Evolutionary conservation across 2,329 filamentous ascomycete species (phyloP).

Genomic region (Xylaria sp.): DNA sequence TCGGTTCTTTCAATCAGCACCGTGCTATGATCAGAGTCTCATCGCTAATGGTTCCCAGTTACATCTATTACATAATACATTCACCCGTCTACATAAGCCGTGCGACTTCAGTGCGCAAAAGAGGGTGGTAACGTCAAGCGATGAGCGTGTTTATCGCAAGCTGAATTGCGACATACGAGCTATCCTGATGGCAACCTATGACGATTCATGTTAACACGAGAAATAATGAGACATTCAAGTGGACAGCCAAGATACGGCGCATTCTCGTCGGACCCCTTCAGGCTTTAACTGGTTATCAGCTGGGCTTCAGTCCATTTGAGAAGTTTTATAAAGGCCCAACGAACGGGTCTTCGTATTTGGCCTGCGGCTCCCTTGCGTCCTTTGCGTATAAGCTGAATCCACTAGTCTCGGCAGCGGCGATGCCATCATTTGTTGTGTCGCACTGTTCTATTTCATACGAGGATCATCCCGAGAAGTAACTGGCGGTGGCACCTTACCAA

Average conservation of each 20-base stretch:
- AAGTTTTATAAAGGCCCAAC: not conserved
- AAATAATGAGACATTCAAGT: not conserved
- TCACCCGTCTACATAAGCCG: not conserved
- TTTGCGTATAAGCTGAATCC: constrained; percentile 7
- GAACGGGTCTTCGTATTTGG: constrained; percentile 10
- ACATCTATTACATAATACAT: constrained; percentile 26
- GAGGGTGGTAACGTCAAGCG: not conserved
- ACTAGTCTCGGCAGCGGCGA: constrained; percentile 4
- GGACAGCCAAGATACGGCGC: constrained; percentile 5
- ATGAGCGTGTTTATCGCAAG: not conserved
- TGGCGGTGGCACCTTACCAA: not conserved
- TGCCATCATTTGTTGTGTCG: not conserved
- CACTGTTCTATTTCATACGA: constrained; percentile 3
- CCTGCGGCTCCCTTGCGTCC: constrained; percentile 1
- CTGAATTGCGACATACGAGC: not conserved
- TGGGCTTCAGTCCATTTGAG: not conserved
- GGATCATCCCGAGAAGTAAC: not conserved
- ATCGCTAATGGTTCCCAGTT: not conserved
- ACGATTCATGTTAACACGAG: not conserved
- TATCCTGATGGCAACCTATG: not conserved
- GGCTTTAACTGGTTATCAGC: too few relatives aligned
- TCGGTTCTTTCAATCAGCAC: not conserved
- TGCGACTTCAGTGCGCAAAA: constrained; percentile 2
- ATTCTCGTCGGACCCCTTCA: not conserved
- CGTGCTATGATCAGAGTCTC: not conserved